These are phyloP conservation scores for Carpinus viminea DNA, from an alignment of 306 rosid genomes.

Conservation along the genomic window DNA sequence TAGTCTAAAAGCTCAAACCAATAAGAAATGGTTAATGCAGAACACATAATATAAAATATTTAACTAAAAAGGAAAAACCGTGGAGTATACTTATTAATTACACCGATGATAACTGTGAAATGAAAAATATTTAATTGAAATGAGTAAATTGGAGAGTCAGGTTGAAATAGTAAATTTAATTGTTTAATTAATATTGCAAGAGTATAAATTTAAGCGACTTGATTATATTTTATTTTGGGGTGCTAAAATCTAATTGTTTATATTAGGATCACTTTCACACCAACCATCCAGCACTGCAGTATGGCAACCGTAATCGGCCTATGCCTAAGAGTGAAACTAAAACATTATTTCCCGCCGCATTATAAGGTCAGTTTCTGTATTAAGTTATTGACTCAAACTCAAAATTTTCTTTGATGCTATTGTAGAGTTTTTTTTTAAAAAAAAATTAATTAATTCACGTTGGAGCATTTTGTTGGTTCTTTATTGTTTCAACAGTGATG, in stretches of 20 bases:
- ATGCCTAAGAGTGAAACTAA: constrained; percentile 86
- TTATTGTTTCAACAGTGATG: neutral
- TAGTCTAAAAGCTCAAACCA: too few relatives aligned
- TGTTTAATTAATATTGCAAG: too few relatives aligned
- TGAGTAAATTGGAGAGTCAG: too few relatives aligned
- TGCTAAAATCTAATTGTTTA: neutral
- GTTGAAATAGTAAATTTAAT: too few relatives aligned
- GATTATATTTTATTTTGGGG: neutral
- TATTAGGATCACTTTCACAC: constrained; percentile 89
- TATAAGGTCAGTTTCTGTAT: constrained; percentile 59
- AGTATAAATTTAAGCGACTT: neutral
- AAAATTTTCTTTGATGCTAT: neutral
- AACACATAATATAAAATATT: too few relatives aligned
- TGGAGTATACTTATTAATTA: too few relatives aligned
- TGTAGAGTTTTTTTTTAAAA: too few relatives aligned
- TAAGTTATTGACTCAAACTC: neutral
- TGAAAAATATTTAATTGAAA: too few relatives aligned
- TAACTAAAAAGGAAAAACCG: too few relatives aligned
- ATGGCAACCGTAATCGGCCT: constrained; percentile 97
- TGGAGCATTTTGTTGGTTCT: neutral
- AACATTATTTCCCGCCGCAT: constrained; percentile 83
- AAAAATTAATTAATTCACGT: too few relatives aligned
- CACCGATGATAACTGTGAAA: too few relatives aligned
- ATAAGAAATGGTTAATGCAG: too few relatives aligned
- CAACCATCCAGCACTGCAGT: constrained; percentile 95